phyloP scores from a whole-genome alignment of 768 basidiomycete species.

The Leucosporidium creatinivorum region DNA sequence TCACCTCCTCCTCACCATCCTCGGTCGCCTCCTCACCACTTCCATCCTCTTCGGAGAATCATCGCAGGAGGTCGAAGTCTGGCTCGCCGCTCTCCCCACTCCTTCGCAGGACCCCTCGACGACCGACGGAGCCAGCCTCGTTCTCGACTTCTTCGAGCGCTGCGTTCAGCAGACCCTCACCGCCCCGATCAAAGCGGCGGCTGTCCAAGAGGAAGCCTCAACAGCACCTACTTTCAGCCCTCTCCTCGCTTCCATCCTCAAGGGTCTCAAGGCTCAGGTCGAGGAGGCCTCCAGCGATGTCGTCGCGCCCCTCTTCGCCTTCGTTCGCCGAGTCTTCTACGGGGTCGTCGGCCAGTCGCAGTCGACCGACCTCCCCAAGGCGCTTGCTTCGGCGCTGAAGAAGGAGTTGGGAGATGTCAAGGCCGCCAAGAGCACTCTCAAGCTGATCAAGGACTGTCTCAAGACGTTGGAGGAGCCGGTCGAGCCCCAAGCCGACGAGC shows the following conservation, averaged over 20 bases:
- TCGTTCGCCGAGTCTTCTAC: constrained; percentile 7
- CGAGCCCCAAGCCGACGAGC: neutral
- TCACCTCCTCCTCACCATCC: constrained; percentile 50
- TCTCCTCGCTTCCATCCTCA: neutral
- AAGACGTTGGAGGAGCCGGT: constrained; percentile 3
- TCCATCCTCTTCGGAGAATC: constrained; percentile 71
- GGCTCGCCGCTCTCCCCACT: constrained; percentile 62
- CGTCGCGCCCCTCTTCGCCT: constrained; percentile 1
- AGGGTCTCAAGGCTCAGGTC: neutral
- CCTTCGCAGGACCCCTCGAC: neutral
- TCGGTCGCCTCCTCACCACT: constrained; percentile 58
- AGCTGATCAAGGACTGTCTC: neutral
- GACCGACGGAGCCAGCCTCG: neutral
- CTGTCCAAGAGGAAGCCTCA: neutral
- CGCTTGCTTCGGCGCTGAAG: constrained; percentile 3
- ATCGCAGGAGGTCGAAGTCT: constrained; percentile 56
- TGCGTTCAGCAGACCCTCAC: constrained; percentile 27
- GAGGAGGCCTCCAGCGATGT: neutral
- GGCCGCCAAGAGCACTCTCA: neutral
- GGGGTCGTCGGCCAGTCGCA: neutral
- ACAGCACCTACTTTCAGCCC: neutral
- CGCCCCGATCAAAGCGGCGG: constrained; percentile 8
- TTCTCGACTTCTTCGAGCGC: constrained; percentile 20
- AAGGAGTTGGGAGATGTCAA: constrained; percentile 4
- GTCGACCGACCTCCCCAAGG: neutral